phyloP scores from a whole-genome alignment of 1,284 basidiomycete genomes.

The Rhodotorula sp. region DNA sequence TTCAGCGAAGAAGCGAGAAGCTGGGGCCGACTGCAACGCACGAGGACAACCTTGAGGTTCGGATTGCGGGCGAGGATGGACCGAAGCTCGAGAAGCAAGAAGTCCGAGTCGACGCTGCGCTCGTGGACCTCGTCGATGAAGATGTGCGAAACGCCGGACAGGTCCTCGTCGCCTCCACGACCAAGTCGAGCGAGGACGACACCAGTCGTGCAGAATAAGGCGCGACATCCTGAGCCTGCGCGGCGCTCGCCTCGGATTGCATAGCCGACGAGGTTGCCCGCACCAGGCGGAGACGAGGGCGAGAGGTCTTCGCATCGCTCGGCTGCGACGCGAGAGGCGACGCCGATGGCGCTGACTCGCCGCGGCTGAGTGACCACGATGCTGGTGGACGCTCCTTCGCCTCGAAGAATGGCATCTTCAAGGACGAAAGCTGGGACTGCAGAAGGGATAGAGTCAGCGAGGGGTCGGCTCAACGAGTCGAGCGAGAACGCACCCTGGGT shows the following conservation, averaged over 20 bases:
- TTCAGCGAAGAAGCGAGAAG: conserved; percentile 20
- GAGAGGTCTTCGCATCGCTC: conserved; percentile 73
- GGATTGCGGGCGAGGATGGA: conserved; percentile 70
- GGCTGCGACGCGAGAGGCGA: conserved; percentile 79
- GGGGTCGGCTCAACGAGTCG: too few relatives aligned
- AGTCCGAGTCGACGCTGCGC: conserved; percentile 65
- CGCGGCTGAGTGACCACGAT: conserved; percentile 90
- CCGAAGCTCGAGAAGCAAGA: conserved; percentile 78
- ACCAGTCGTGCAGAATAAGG: conserved; percentile 91
- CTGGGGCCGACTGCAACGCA: conserved; percentile 26
- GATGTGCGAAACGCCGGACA: conserved; percentile 74
- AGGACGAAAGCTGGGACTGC: conserved; percentile 45
- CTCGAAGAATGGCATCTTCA: conserved; percentile 68
- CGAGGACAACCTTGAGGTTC: conserved; percentile 71
- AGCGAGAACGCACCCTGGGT: conserved; percentile 60
- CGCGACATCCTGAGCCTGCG: conserved; percentile 63
- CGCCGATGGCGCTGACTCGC: conserved; percentile 82
- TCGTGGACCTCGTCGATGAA: conserved; percentile 76
- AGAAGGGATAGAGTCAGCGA: not conserved
- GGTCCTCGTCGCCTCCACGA: conserved; percentile 64
- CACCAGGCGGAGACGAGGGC: conserved; percentile 64
- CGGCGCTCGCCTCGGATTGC: conserved; percentile 88
- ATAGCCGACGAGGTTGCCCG: conserved; percentile 75
- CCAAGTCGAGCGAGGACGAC: conserved; percentile 76
- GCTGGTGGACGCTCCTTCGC: conserved; percentile 65